Evolutionary conservation across 371 early-diverging fungal genomes (phyloP), one percentile per base, ranked within the genome.

Genomic region (Rhizopus microsporus): DNA sequence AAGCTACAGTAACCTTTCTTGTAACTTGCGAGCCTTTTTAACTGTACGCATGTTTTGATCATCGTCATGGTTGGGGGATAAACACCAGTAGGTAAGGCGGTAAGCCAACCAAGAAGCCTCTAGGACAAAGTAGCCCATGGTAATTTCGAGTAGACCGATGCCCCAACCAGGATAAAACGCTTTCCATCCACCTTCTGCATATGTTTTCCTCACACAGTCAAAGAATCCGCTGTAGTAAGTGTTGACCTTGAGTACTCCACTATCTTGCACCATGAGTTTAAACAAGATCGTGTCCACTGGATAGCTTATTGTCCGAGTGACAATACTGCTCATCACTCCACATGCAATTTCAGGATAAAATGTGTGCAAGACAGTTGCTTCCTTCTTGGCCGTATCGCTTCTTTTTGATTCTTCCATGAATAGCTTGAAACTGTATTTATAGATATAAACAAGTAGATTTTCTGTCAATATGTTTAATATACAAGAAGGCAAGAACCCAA

Each of bases 311-410:
- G 76, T 68, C 0, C 83, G 71, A 3, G 81, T 74, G 7, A 83
- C 37, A 48, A 85, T 78, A 47, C 78, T 80, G 40, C 82, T 82
- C 23, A 75, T 65, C 23, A 85, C 72, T 30, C 81, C 81, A 53
- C 79, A 80, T 12, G 76, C 82, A 51, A 85, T 77, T 56, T 85
- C 85, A 5, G 83, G 81, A 54, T 81, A 85, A 48, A 78, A 85
- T 15, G 80, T 78, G 42, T 76, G 78, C 16, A 81, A 44, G 35
- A 81, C 56, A 13, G 78, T 67, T 2, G 48, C 48, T 10, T 61
- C 62, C 12, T 54, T 61, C 38, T 54, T 57, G 1, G 37, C 30
- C 5, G 44, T 13, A 7, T 38, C 44, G n/a, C 52, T 52, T 35
- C 56, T 52, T 40, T 51, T 29, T 29, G 53, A 15, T 54, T 42